Base-by-base conservation (phyloP, 2,329 filamentous ascomycete species). In the Cordyceps farinosa region DNA sequence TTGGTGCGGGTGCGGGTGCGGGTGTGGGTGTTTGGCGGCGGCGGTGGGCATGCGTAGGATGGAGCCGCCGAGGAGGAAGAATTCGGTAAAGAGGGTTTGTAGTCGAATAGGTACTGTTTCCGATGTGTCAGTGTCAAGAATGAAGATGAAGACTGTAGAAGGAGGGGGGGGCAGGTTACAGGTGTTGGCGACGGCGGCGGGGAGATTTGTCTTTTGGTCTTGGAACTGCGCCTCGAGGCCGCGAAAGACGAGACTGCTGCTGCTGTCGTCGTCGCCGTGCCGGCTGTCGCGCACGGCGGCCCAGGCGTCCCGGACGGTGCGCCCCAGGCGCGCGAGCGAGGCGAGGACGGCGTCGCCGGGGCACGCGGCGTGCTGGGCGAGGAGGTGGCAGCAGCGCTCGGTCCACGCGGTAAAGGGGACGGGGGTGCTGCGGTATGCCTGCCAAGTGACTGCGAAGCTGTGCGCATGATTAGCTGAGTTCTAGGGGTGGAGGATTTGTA, bases 171-270 rank as follows among this genome's bases (percentile, higher is more conserved):
- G 29, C 11, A 10, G 34, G 11, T 15, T 65, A 38, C 66, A 71
- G 67, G 54, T 29, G 65, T 63, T 10, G 69, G 73, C 69, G 22
- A 80, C 64, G 9, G 73, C 67, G 1, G 68, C 66, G 0, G 77
- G 69, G 58, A 84, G 78, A 2, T 64, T 65, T 6, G 68, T 65
- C 47, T 77, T 74, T 66, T 78, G 76, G 45, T 82, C 78, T n/a
- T 68, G 66, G 9, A 80, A 69, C 66, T 84, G 80, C 3, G 77
- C 69, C 63, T 82, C 79, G 34, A 84, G 74, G 0, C 82, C 82
- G 2, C 77, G 72, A n/a, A 80, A 68, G 64, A 84, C 73, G 22
- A 84, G 73, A 2, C 73, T 71, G 3, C 73, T 71, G 27, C 72
- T 74, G 51, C 83, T 79, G 63, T 77, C n/a, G 63, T 59, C 32